Evolutionary conservation across 2,329 filamentous ascomycete species (phyloP).

Genomic region (Trichoderma semiorbis): DNA sequence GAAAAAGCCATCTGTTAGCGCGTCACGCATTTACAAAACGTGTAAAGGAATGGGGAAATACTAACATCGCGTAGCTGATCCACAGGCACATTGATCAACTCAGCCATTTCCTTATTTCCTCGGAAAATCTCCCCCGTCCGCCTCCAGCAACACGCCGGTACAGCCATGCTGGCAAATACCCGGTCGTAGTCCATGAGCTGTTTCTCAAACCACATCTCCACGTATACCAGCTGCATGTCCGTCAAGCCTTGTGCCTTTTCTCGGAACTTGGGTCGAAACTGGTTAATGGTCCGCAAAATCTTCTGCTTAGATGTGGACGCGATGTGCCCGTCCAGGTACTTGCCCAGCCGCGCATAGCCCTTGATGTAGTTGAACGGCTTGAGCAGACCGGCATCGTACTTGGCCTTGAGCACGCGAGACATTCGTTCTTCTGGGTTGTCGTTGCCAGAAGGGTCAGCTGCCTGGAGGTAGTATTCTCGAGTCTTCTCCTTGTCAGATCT

Average conservation of each 20-base stretch:
- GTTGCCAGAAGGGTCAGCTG: constrained; percentile 85
- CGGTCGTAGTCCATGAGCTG: constrained; percentile 97
- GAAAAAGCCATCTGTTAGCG: not conserved
- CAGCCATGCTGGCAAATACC: constrained; percentile 98
- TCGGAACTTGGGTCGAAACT: constrained; percentile 91
- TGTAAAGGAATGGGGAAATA: not conserved
- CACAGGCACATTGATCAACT: constrained; percentile 88
- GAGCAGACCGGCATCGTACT: constrained; percentile 90
- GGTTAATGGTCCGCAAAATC: constrained; percentile 85
- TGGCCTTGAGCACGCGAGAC: constrained; percentile 89
- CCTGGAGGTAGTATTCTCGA: constrained; percentile 93
- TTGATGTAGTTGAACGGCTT: constrained; percentile 99
- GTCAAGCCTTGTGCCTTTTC: constrained; percentile 91
- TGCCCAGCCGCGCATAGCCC: constrained; percentile 83
- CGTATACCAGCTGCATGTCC: constrained; percentile 88
- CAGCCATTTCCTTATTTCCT: constrained; percentile 98
- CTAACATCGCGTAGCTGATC: constrained; percentile 86
- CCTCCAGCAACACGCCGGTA: constrained; percentile 95
- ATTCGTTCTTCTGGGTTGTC: constrained; percentile 89
- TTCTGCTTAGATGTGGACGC: constrained; percentile 79
- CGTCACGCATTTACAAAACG: not conserved
- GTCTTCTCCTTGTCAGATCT: constrained; percentile 69
- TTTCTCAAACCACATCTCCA: constrained; percentile 99
- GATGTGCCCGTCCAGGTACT: constrained; percentile 89
- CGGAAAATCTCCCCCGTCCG: constrained; percentile 95